A percentile compares a stretch with the other conserved stretches of the same genome.
These are phyloP conservation scores for Bipolaris zeicola DNA, from an alignment of 2,329 filamentous ascomycete genomes.

Conservation along the genomic window DNA sequence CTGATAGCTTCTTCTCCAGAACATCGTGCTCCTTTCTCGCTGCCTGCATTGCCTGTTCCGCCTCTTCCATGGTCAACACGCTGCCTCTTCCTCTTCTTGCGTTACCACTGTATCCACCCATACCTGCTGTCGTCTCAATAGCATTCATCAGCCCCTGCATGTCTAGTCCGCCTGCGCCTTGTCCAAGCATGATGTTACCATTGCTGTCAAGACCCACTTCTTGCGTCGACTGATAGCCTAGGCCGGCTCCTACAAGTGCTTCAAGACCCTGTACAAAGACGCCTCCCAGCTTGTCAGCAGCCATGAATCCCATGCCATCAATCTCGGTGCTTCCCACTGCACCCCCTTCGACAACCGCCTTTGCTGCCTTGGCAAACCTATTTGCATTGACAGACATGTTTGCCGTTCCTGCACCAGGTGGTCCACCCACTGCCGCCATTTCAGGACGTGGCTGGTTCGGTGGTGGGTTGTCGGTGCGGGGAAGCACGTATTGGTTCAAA, in stretches of 20 bases:
- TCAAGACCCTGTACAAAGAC: slow-evolving; percentile 45
- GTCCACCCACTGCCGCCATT: slow-evolving; percentile 45
- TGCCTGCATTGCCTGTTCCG: slow-evolving; percentile 42
- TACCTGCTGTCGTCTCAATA: slow-evolving; percentile 17
- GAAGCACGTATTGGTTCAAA: slow-evolving; percentile 46
- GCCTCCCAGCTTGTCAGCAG: slow-evolving; percentile 40
- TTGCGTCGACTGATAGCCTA: slow-evolving; percentile 31
- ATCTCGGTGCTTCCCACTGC: slow-evolving; percentile 39
- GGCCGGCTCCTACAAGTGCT: slow-evolving; percentile 41
- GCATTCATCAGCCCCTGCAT: slow-evolving; percentile 35
- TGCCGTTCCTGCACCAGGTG: slow-evolving; percentile 38
- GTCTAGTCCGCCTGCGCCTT: slow-evolving; percentile 19
- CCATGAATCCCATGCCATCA: slow-evolving; percentile 43
- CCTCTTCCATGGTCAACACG: slow-evolving; percentile 44
- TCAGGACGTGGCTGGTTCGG: slow-evolving; percentile 41
- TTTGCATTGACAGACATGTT: slow-evolving; percentile 39
- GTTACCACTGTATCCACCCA: slow-evolving; percentile 16
- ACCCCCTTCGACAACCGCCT: slow-evolving; percentile 43
- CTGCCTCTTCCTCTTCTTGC: slow-evolving; percentile 23
- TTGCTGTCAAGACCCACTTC: slow-evolving; percentile 31
- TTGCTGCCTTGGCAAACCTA: slow-evolving; percentile 43
- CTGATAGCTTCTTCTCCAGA: slow-evolving; percentile 44
- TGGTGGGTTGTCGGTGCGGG: slow-evolving; percentile 42
- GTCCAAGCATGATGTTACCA: slow-evolving; percentile 27
- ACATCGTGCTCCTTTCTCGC: slow-evolving; percentile 46